Evolutionary conservation across 257 asterid genomes (phyloP).

Genomic region (Rhazya stricta): DNA sequence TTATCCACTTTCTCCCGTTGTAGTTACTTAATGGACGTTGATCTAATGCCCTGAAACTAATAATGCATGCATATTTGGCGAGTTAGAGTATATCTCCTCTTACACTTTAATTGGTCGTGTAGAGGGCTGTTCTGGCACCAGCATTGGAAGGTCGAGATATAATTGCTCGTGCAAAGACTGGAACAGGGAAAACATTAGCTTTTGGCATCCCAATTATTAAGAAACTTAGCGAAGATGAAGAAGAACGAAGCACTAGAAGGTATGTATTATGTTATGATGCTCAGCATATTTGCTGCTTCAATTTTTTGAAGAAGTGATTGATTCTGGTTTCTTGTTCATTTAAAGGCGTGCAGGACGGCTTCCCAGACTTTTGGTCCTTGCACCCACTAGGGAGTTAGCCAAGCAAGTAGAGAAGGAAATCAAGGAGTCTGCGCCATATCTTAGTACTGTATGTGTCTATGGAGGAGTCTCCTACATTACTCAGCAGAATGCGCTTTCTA

Average conservation of each 20-base stretch:
- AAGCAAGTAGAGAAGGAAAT: conserved; percentile 94
- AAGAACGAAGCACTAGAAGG: conserved; percentile 57
- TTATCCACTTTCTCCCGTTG: not conserved
- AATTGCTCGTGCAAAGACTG: conserved; percentile 98
- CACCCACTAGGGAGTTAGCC: conserved; percentile 97
- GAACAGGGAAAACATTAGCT: conserved; percentile 98
- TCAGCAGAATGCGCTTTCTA: conserved; percentile 75
- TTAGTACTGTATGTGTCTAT: conserved; percentile 62
- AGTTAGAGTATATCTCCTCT: not conserved
- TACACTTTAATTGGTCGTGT: conserved; percentile 16
- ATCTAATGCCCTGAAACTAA: not conserved
- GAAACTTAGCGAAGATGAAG: conserved; percentile 54
- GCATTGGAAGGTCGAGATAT: conserved; percentile 89
- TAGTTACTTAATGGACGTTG: not conserved
- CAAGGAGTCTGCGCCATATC: conserved; percentile 72
- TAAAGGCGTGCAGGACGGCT: conserved; percentile 63
- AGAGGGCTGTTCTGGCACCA: conserved; percentile 91
- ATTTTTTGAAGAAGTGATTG: conserved; percentile 18
- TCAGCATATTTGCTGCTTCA: not conserved
- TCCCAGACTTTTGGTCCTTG: conserved; percentile 86
- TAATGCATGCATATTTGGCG: not conserved
- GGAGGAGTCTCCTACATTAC: conserved; percentile 85
- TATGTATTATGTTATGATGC: conserved; percentile 18
- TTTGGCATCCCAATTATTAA: conserved; percentile 92
- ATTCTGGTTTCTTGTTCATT: conserved; percentile 10